Conservation (phyloP, 1,139 yeast genomes). For the Schizosaccharomyces versatilis region DNA sequence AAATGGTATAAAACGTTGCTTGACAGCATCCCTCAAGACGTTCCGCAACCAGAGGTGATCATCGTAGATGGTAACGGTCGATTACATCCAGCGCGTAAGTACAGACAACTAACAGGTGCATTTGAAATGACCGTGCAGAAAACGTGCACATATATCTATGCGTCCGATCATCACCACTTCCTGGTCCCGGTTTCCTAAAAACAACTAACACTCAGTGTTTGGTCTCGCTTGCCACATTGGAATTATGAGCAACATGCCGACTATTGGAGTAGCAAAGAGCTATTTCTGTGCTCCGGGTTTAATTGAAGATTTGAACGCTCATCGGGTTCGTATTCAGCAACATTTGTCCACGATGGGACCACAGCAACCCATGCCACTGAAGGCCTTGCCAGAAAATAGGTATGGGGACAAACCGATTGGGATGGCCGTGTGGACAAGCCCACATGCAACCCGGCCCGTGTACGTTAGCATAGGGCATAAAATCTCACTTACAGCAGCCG, state of each 20-base stretch:
- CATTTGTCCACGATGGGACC: background rate
- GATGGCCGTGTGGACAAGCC: background rate
- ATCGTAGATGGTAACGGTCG: background rate
- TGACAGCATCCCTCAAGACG: background rate
- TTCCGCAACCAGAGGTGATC: background rate
- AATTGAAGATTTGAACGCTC: background rate
- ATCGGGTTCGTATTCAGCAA: background rate
- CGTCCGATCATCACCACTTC: no score
- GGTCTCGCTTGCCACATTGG: slow-evolving; percentile 1
- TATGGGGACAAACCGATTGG: background rate
- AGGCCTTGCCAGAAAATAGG: no score
- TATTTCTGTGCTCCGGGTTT: background rate
- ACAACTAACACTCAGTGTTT: background rate
- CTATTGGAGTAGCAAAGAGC: background rate
- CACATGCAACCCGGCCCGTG: background rate
- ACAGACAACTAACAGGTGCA: background rate
- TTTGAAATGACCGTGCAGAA: no score
- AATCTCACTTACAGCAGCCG: background rate
- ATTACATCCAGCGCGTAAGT: background rate
- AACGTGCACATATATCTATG: no score
- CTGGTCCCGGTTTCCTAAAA: no score
- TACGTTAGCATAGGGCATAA: background rate
- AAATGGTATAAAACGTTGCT: background rate
- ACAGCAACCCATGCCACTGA: no score
- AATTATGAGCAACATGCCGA: background rate